Conservation (phyloP, 805 yeast species). For the Starmera caribaea region DNA sequence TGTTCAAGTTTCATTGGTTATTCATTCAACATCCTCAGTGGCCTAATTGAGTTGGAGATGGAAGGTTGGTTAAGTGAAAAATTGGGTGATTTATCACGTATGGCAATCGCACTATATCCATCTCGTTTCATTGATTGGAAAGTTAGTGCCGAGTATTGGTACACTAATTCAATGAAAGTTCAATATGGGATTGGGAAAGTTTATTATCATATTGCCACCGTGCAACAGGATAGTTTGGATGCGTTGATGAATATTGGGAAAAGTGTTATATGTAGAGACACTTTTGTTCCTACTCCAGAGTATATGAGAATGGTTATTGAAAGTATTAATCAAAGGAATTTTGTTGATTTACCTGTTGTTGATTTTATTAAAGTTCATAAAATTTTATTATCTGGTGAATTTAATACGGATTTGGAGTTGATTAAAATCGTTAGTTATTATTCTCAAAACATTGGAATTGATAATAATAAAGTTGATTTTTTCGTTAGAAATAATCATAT, state of each 20-base stretch:
- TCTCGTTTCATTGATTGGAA: constrained; percentile 83
- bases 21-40: constrained; percentile 45
- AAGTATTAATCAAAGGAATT: constrained; percentile 53
- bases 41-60: constrained; percentile 24
- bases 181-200: constrained; percentile 80
- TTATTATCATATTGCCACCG: constrained; percentile 82
- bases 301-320: constrained; percentile 72
- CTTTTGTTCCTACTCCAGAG: constrained; percentile 76
- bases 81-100: constrained; percentile 74
- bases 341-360: constrained; percentile 25
- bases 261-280: constrained; percentile 70
- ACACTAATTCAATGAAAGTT: constrained; percentile 58
- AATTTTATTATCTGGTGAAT: constrained; percentile 13
- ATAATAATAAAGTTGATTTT: constrained; percentile 52
- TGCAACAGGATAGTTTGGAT: constrained; percentile 59
- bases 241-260: constrained; percentile 75
- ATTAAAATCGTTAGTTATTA: constrained; percentile 53
- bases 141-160: constrained; percentile 76
- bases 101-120: constrained; percentile 80
- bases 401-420: constrained; percentile 29
- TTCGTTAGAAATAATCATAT: constrained; percentile 38
- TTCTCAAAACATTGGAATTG: constrained; percentile 59
- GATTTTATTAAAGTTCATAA: constrained; percentile 21
- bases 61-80: constrained; percentile 64
- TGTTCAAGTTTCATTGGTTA: constrained; percentile 67